Conservation (phyloP, 768 basidiomycete genomes). For the Psilocybe subaeruginosa region DNA sequence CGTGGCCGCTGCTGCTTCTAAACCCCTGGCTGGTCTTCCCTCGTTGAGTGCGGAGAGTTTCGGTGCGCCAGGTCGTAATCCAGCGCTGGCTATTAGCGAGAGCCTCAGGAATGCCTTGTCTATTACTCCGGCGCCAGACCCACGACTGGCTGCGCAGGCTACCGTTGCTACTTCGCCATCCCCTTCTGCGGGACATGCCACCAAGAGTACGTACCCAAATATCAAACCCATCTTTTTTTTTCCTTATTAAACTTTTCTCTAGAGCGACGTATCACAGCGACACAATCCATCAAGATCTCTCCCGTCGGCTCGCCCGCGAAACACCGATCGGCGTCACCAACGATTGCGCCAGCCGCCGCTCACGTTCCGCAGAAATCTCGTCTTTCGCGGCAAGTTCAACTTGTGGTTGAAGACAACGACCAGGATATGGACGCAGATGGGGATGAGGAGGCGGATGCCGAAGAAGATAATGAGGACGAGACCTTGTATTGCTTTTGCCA, state of each 20-base stretch:
- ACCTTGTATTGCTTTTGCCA: conserved; percentile 55
- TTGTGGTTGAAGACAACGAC: conserved; percentile 36
- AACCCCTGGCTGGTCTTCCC: conserved; percentile 19
- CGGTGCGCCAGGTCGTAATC: conserved; percentile 30
- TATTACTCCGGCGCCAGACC: conserved; percentile 32
- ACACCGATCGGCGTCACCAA: conserved; percentile 48
- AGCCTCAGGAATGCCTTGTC: conserved; percentile 44
- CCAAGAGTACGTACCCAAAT: conserved; percentile 40
- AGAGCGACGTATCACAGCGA: conserved; percentile 45
- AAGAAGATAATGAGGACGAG: conserved; percentile 51
- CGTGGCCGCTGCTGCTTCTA: conserved; percentile 15
- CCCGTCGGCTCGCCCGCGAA: conserved; percentile 38
- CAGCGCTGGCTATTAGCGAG: conserved; percentile 45
- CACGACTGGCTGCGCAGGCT: conserved; percentile 22
- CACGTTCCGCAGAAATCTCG: conserved; percentile 45
- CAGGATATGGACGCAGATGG: conserved; percentile 46
- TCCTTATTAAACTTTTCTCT: conserved; percentile 1
- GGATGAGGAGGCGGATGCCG: conserved; percentile 41
- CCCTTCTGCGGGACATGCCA: conserved; percentile 32
- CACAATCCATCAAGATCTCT: conserved; percentile 45
- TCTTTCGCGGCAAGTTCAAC: conserved; percentile 48
- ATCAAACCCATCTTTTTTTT: not conserved
- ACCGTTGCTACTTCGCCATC: conserved; percentile 24
- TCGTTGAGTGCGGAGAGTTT: conserved; percentile 22
- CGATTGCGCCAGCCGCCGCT: conserved; percentile 32